Evolutionary conservation across 176 grass and related monocot genomes (phyloP).

Genomic region (Phragmites australis): DNA sequence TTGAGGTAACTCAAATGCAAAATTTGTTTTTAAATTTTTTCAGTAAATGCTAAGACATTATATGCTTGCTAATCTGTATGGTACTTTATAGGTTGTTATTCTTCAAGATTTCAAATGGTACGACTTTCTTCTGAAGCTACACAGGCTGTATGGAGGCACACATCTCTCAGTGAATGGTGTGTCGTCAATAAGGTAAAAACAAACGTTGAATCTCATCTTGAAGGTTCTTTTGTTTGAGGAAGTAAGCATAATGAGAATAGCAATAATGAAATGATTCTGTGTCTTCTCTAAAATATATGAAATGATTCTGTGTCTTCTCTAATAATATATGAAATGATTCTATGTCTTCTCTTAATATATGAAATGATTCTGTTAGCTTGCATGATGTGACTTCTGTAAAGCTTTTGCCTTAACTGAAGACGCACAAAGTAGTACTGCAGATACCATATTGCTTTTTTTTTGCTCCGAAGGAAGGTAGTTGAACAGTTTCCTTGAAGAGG

Average conservation of each 20-base stretch:
- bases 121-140: slow-evolving; percentile 80
- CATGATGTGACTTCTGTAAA: slow-evolving; percentile 1
- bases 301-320: neutral
- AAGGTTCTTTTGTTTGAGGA: slow-evolving; percentile 27
- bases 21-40: neutral
- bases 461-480: slow-evolving; percentile 32
- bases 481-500: neutral
- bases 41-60: neutral
- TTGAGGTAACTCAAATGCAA: slow-evolving; percentile 62
- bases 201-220: slow-evolving; percentile 6
- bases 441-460: slow-evolving; percentile 29
- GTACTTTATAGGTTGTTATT: slow-evolving; percentile 69
- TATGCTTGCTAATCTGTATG: slow-evolving; percentile 26
- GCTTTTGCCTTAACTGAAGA: neutral
- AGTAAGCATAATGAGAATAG: neutral
- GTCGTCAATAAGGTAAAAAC: slow-evolving; percentile 63
- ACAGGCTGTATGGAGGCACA: slow-evolving; percentile 79
- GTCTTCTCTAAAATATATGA: neutral
- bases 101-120: slow-evolving; percentile 97
- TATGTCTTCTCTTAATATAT: neutral
- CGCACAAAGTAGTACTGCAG: neutral
- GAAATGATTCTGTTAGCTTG: neutral
- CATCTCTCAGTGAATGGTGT: slow-evolving; percentile 73
- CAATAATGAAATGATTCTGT: neutral
- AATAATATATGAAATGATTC: neutral